Conservation (phyloP, 371 early-diverging fungal species). For the Conidiobolus incongruus region DNA sequence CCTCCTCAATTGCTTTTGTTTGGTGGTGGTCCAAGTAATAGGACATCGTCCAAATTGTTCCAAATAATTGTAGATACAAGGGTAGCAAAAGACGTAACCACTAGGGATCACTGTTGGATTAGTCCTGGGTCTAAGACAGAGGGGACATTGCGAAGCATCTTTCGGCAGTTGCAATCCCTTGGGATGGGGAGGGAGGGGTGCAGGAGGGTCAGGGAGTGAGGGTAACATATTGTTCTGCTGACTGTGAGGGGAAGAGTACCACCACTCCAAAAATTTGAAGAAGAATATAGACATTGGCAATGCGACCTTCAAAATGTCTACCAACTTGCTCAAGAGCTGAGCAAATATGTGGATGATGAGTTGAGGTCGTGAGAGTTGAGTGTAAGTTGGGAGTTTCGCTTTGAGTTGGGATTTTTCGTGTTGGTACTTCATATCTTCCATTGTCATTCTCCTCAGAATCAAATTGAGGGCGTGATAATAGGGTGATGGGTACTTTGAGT, state of each 20-base stretch:
- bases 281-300: slow-evolving; percentile 79
- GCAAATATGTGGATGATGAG: too few relatives aligned
- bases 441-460: slow-evolving; percentile 50
- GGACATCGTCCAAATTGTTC: slow-evolving; percentile 43
- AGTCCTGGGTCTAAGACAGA: slow-evolving; percentile 41
- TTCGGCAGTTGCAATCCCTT: slow-evolving; percentile 48
- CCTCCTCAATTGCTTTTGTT: slow-evolving; percentile 23
- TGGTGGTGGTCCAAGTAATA: slow-evolving; percentile 29
- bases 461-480: slow-evolving; percentile 52
- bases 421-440: too few relatives aligned
- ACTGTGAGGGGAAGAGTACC: slow-evolving; percentile 62
- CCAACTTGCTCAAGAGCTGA: too few relatives aligned
- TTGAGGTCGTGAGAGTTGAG: slow-evolving; percentile 3
- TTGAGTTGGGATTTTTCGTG: too few relatives aligned
- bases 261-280: slow-evolving; percentile 87
- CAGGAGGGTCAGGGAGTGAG: slow-evolving; percentile 44
- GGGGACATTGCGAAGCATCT: slow-evolving; percentile 47
- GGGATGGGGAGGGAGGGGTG: slow-evolving; percentile 40
- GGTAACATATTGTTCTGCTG: slow-evolving; percentile 8
- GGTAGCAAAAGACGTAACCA: slow-evolving; percentile 69
- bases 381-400: slow-evolving; percentile 7
- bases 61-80: slow-evolving; percentile 44
- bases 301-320: slow-evolving; percentile 41
- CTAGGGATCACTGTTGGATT: slow-evolving; percentile 68
- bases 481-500: slow-evolving; percentile 55